These are phyloP conservation scores for Alternaria sp. DNA, from an alignment of 2,329 filamentous ascomycete genomes.

Conservation along the genomic window DNA sequence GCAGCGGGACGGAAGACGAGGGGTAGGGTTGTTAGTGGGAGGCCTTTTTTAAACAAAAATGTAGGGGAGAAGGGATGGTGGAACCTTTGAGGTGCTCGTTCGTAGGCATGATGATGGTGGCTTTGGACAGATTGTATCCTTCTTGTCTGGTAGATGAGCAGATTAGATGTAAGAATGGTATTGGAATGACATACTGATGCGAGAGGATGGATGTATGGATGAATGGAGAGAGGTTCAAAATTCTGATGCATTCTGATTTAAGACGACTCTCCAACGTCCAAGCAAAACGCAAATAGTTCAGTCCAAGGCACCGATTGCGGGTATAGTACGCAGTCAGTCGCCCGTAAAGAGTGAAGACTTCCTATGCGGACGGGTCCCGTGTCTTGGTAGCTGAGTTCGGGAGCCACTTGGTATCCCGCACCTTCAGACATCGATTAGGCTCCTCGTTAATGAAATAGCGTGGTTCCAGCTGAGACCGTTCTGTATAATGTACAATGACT, in stretches of 20 bases:
- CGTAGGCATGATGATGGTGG: not conserved
- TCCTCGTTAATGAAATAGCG: not conserved
- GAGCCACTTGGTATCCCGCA: not conserved
- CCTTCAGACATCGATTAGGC: not conserved
- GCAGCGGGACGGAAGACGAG: not conserved
- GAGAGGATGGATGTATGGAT: not conserved
- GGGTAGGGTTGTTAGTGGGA: not conserved
- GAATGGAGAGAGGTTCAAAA: not conserved
- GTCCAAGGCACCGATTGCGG: not conserved
- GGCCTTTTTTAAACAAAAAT: not conserved
- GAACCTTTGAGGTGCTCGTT: slow-evolving; percentile 1
- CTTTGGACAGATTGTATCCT: not conserved
- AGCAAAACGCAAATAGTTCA: not conserved
- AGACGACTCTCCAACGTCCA: not conserved
- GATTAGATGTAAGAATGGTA: not conserved
- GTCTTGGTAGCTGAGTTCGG: not conserved
- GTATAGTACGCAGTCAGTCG: not conserved
- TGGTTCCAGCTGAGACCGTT: not conserved
- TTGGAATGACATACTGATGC: not conserved
- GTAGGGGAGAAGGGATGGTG: not conserved
- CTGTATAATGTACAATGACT: not conserved
- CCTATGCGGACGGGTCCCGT: not conserved
- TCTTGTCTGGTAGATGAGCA: not conserved
- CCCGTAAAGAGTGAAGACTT: not conserved
- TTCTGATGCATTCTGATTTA: not conserved